Base-by-base conservation (phyloP, 83 land plant species). In the Isoetes engelmannii region DNA sequence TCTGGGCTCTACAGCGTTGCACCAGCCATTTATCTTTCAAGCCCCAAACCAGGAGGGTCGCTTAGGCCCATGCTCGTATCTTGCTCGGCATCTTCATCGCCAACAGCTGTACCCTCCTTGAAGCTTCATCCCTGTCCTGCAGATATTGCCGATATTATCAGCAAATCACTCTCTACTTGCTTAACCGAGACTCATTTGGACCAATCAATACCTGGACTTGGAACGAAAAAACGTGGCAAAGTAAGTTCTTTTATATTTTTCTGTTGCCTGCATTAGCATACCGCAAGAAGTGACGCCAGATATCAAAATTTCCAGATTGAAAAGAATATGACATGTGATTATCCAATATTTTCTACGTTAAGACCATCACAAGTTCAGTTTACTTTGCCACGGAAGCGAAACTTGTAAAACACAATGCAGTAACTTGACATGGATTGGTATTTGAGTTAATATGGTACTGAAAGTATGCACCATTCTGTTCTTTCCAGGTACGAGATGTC, bases 401-500 rank as follows among this genome's bases (percentile, higher is more conserved):
- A 6, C 3, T 7, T 20, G n/a, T 21, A 58, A 58, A 58, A 21
- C 61, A 7, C 7, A 6, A 7, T 41, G 4, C 61, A 7, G 37
- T 41, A 7, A 58, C 13, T 58, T 58, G 8, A 20, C 61, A 7
- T 13, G 17, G 10, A 47, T 5, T 21, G 0, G 1, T 41, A 0
- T 45, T 7, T 63, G 44, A 41, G 15, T 37, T 28, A 63, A 7
- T 41, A 12, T 45, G 70, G 15, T 44, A 44, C 41, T 21, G 21
- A 5, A 57, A 45, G 48, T 45, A 12, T 43, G 46, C 49, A 10
- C 19, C 70, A 28, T 63, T 48, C 47, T 45, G 28, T 6, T 56
- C 5, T 69, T 55, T 81, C 47, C 81, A 95, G 99, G 97, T 95
- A 17, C 85, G 97, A 72, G 97, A 95, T 78, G 78, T 87, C 5